Conservation (phyloP, 371 early-diverging fungal species). For the Catenaria anguillulae region DNA sequence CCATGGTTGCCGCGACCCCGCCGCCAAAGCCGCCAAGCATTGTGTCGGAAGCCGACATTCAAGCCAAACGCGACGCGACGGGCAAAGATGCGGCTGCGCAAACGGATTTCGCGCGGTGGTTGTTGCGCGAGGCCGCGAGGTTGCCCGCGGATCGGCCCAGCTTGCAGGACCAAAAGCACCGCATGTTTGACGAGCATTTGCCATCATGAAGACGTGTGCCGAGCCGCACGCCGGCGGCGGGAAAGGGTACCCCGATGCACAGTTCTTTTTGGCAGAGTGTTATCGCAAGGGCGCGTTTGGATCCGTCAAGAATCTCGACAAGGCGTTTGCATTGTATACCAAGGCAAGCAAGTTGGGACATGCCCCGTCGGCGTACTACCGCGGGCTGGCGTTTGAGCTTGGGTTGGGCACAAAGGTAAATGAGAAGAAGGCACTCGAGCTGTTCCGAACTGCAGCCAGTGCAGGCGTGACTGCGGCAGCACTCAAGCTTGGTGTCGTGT, state of each 20-base stretch:
- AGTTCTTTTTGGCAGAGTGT: conserved; percentile 1
- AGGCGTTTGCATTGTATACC: conserved; percentile 3
- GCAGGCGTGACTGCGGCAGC: conserved; percentile 5
- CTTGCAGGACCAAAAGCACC: background rate
- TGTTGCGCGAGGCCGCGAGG: background rate
- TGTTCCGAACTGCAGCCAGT: conserved; percentile 2
- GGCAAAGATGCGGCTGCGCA: conserved; percentile 20
- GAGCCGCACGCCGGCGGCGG: background rate
- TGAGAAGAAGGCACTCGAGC: conserved; percentile 3
- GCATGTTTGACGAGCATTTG: background rate
- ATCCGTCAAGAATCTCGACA: background rate
- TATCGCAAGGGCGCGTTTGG: conserved; percentile 7
- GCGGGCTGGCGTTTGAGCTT: background rate
- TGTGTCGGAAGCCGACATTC: conserved; percentile 23
- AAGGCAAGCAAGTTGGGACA: background rate
- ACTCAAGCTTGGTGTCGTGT: conserved; percentile 4
- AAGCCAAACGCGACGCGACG: conserved; percentile 46
- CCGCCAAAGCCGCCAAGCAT: background rate
- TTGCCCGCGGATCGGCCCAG: background rate
- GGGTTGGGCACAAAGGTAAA: conserved; percentile 3
- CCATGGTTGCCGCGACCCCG: too few species aligned
- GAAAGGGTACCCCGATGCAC: background rate
- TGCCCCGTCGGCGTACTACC: conserved; percentile 5
- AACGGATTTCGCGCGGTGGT: background rate
- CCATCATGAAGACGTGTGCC: background rate